These are phyloP conservation scores for Syncephalastrum contaminatum DNA, from an alignment of 371 early-diverging fungal species.

Conservation along the genomic window DNA sequence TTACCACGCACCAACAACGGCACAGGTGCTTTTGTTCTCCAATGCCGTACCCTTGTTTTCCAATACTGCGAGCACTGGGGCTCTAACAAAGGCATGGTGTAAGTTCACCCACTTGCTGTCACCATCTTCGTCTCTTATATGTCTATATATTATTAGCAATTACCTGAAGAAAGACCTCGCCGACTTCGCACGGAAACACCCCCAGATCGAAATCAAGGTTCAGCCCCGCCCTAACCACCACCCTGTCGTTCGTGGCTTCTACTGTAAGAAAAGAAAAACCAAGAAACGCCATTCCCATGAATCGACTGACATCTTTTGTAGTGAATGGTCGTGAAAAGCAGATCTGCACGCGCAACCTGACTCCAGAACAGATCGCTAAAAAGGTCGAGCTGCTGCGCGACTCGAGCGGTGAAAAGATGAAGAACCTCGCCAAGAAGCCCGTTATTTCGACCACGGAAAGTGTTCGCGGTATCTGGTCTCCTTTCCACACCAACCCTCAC, in stretches of 20 bases:
- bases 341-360: conserved; percentile 69
- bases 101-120: conserved; percentile 21
- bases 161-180: conserved; percentile 69
- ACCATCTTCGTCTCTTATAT: not conserved
- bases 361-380: conserved; percentile 58
- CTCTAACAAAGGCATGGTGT: conserved; percentile 81
- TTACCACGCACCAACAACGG: conserved; percentile 68
- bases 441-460: conserved; percentile 79
- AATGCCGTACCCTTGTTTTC: conserved; percentile 80
- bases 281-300: not conserved
- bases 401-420: conserved; percentile 65
- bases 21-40: conserved; percentile 77
- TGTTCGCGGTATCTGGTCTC: conserved; percentile 89
- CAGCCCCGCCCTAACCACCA: conserved; percentile 77
- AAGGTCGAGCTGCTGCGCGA: conserved; percentile 67
- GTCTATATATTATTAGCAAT: conserved; percentile 40
- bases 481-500: conserved; percentile 75
- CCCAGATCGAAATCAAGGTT: conserved; percentile 81
- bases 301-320: conserved; percentile 16
- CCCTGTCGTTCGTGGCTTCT: conserved; percentile 74
- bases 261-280: conserved; percentile 48
- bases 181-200: conserved; percentile 70
- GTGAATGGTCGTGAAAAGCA: conserved; percentile 76
- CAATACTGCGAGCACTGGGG: conserved; percentile 87
- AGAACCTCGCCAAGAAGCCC: conserved; percentile 66